Percentiles rank a stretch among this genome's conserved stretches.
Conservation (phyloP, 495 filamentous ascomycete species). For the Collariella sp. region DNA sequence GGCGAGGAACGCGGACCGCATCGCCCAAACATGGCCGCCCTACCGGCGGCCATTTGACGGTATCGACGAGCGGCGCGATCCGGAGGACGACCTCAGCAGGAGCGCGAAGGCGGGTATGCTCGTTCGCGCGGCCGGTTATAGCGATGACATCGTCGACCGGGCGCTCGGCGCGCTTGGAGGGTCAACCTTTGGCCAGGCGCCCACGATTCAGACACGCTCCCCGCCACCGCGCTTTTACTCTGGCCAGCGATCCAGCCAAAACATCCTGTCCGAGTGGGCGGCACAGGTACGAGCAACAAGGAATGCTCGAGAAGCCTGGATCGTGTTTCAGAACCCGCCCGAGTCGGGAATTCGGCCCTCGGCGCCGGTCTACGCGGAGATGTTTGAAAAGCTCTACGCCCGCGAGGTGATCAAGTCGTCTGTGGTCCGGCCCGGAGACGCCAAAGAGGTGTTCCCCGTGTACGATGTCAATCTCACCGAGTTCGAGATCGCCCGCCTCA, state of each 20-base stretch:
- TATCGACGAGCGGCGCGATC: slow-evolving; percentile 32
- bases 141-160: slow-evolving; percentile 24
- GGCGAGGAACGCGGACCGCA: slow-evolving; percentile 28
- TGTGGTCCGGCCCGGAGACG: slow-evolving; percentile 32
- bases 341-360: slow-evolving; percentile 20
- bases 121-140: slow-evolving; percentile 36
- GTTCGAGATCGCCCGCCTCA: slow-evolving; percentile 34
- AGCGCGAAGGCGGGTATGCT: slow-evolving; percentile 32
- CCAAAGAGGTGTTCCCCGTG: slow-evolving; percentile 29
- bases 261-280: slow-evolving; percentile 31
- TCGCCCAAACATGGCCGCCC: slow-evolving; percentile 39
- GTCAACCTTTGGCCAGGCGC: slow-evolving; percentile 19
- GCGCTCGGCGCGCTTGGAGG: slow-evolving; percentile 34
- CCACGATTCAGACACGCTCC: slow-evolving; percentile 37
- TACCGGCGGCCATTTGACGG: slow-evolving; percentile 37
- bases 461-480: slow-evolving; percentile 35
- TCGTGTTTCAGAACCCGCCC: slow-evolving; percentile 29
- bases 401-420: slow-evolving; percentile 5
- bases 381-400: slow-evolving; percentile 39
- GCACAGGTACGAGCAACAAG: slow-evolving; percentile 32
- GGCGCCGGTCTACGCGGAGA: slow-evolving; percentile 33
- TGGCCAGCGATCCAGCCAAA: slow-evolving; percentile 16
- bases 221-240: slow-evolving; percentile 18
- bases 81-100: slow-evolving; percentile 36
- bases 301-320: slow-evolving; percentile 40